Percentiles rank a stretch among this genome's conserved stretches.
phyloP scores from a whole-genome alignment of 495 filamentous ascomycete genomes.

The Hypoxylon lenormandii region DNA sequence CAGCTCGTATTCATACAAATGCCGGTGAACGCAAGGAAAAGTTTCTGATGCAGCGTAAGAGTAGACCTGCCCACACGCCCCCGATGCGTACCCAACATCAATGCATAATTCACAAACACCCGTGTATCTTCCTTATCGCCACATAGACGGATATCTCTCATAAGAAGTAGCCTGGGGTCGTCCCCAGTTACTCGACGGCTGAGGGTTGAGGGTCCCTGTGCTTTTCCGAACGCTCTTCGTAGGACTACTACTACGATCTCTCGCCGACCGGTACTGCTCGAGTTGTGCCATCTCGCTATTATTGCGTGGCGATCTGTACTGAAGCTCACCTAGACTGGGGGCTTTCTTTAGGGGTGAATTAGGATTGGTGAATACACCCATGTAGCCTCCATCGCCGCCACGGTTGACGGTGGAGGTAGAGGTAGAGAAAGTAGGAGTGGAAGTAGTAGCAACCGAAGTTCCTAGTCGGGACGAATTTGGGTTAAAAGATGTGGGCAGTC shows the following conservation, averaged over 20 bases:
- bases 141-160: constrained; percentile 59
- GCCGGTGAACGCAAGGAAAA: constrained; percentile 26
- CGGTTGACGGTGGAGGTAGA: constrained; percentile 22
- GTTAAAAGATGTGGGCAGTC: constrained; percentile 42
- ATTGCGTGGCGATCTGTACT: constrained; percentile 61
- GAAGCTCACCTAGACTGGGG: constrained; percentile 61
- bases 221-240: constrained; percentile 46
- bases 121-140: constrained; percentile 19
- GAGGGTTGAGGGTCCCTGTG: constrained; percentile 35
- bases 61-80: background rate
- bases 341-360: constrained; percentile 81
- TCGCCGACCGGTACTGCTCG: constrained; percentile 56
- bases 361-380: constrained; percentile 83
- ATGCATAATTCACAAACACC: constrained; percentile 28
- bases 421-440: constrained; percentile 27
- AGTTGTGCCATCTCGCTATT: constrained; percentile 65
- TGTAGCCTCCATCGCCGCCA: constrained; percentile 71
- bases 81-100: constrained; percentile 16
- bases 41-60: constrained; percentile 3
- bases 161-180: constrained; percentile 42
- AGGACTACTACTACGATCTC: constrained; percentile 46
- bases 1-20: constrained; percentile 42
- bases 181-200: constrained; percentile 33
- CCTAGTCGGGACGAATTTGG: constrained; percentile 34
- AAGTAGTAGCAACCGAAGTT: constrained; percentile 29